A percentile compares a stretch with the other conserved stretches of the same genome.
These are phyloP conservation scores for Metschnikowia bowlesiae DNA, from an alignment of 805 yeast genomes.

Conservation along the genomic window DNA sequence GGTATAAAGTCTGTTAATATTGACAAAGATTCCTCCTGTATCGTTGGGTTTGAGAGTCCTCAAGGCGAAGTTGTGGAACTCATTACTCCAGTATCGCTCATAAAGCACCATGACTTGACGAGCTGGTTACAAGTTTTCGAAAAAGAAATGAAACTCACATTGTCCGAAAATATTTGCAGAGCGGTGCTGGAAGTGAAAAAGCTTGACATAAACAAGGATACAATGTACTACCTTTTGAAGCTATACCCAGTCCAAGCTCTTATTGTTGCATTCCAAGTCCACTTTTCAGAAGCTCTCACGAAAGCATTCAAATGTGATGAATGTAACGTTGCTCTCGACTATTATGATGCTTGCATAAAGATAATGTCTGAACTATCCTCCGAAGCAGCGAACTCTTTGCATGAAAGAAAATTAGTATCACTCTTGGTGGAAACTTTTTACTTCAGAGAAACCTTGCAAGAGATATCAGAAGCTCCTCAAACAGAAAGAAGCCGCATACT, in stretches of 20 bases:
- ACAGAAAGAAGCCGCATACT: slow-evolving; percentile 33
- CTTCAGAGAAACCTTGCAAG: slow-evolving; percentile 42
- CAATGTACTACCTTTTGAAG: slow-evolving; percentile 27
- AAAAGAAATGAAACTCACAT: slow-evolving; percentile 42
- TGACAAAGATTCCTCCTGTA: slow-evolving; percentile 27
- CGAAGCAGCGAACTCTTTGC: slow-evolving; percentile 15
- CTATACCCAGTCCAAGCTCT: slow-evolving; percentile 53
- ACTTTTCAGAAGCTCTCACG: slow-evolving; percentile 48
- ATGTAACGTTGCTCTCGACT: not conserved
- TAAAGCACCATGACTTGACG: slow-evolving; percentile 40
- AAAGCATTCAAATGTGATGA: slow-evolving; percentile 11
- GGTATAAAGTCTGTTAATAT: slow-evolving; percentile 49
- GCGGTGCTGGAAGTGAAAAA: slow-evolving; percentile 23
- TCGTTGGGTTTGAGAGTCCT: slow-evolving; percentile 51
- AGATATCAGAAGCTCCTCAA: slow-evolving; percentile 4
- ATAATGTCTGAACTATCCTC: slow-evolving; percentile 25
- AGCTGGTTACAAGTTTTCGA: slow-evolving; percentile 67
- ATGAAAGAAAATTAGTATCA: slow-evolving; percentile 49
- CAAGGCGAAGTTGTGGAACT: slow-evolving; percentile 60
- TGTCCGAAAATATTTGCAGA: slow-evolving; percentile 32
- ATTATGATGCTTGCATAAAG: slow-evolving; percentile 13
- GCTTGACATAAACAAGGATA: not conserved
- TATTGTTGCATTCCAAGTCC: slow-evolving; percentile 51
- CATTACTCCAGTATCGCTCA: slow-evolving; percentile 38
- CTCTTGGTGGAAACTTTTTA: slow-evolving; percentile 67